phyloP scores from a whole-genome alignment of 768 basidiomycete species.

The Tulasnella sp. region DNA sequence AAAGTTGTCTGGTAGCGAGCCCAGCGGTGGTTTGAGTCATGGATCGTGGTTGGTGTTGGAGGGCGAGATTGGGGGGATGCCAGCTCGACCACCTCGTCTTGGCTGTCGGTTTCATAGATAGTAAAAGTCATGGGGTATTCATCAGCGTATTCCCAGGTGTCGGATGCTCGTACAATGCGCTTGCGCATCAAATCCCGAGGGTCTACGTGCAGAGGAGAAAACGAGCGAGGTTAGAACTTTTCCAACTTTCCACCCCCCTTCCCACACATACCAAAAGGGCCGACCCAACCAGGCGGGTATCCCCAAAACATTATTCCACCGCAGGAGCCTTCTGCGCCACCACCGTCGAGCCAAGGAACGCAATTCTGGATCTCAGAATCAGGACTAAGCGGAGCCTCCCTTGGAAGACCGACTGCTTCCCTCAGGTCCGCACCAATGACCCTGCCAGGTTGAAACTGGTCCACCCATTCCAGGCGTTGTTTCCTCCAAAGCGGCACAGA shows the following conservation, averaged over 20 bases:
- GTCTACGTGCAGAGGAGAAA: conserved; percentile 40
- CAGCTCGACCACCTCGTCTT: background rate
- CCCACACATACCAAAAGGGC: conserved; percentile 31
- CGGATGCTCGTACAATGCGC: conserved; percentile 44
- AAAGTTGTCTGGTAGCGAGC: conserved; percentile 22
- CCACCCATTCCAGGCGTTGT: conserved; percentile 59
- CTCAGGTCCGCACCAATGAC: conserved; percentile 50
- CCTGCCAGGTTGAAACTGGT: conserved; percentile 57
- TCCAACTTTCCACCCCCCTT: background rate
- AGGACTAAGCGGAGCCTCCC: conserved; percentile 34
- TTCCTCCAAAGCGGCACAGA: conserved; percentile 54
- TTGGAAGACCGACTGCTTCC: conserved; percentile 51
- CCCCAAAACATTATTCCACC: conserved; percentile 65
- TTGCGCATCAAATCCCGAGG: conserved; percentile 51
- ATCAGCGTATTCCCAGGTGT: background rate
- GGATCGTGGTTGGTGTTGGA: background rate
- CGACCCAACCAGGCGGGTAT: conserved; percentile 71
- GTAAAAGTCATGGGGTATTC: background rate
- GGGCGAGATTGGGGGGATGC: background rate
- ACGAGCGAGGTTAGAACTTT: background rate
- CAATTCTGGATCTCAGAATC: conserved; percentile 37
- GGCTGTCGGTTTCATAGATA: background rate
- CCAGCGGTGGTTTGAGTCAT: background rate
- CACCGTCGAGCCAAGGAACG: conserved; percentile 48
- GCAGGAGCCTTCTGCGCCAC: conserved; percentile 17